Evolutionary conservation across 2,329 filamentous ascomycete genomes (phyloP).

Genomic region (Aspergillus neoniger): DNA sequence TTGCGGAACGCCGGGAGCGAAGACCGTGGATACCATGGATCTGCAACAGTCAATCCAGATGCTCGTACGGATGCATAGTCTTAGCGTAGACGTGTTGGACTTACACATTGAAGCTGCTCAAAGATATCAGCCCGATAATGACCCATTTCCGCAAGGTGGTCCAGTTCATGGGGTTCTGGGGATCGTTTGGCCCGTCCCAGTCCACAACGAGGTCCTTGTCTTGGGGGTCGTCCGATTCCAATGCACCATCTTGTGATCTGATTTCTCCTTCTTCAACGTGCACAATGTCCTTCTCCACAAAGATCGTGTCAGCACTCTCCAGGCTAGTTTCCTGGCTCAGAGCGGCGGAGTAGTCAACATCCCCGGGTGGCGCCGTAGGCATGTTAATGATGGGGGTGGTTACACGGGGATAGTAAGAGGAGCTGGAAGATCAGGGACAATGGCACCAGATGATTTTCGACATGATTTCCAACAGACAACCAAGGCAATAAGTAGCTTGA

Average conservation of each 20-base stretch:
- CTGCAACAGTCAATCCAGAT: slow-evolving; percentile 11
- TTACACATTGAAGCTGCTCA: slow-evolving; percentile 24
- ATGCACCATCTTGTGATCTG: background rate
- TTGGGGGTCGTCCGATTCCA: slow-evolving; percentile 11
- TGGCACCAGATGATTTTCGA: background rate
- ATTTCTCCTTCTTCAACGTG: slow-evolving; percentile 6
- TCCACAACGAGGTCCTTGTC: slow-evolving; percentile 14
- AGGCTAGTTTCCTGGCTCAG: slow-evolving; percentile 9
- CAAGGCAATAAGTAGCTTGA: slow-evolving; percentile 13
- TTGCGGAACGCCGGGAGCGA: slow-evolving; percentile 38
- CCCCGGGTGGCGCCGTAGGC: slow-evolving; percentile 3
- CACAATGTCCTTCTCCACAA: slow-evolving; percentile 10
- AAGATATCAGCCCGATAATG: slow-evolving; percentile 21
- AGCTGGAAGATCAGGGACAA: background rate
- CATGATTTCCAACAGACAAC: background rate
- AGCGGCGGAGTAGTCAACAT: slow-evolving; percentile 7
- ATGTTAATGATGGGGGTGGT: slow-evolving; percentile 4
- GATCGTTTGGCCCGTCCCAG: slow-evolving; percentile 20
- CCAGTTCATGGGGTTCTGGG: slow-evolving; percentile 24
- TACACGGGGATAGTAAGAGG: background rate
- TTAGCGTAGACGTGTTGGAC: background rate
- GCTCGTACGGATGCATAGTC: background rate
- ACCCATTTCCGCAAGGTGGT: slow-evolving; percentile 18
- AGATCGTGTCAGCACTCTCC: slow-evolving; percentile 9
- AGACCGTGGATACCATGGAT: slow-evolving; percentile 42